Conservation (phyloP, 1,139 yeast species). For the Kodamaea ohmeri region DNA sequence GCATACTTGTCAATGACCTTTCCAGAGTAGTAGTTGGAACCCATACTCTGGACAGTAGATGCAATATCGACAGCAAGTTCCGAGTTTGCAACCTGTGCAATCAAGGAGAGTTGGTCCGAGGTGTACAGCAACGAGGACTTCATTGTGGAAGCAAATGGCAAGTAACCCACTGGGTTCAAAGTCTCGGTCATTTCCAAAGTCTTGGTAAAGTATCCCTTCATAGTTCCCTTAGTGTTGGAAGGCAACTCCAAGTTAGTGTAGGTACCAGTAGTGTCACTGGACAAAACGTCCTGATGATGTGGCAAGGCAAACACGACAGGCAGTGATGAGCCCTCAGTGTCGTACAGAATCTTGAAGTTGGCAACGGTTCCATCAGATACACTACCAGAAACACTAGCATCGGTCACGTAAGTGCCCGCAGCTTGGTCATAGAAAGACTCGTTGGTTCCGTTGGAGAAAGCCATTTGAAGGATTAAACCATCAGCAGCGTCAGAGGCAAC, state of each 20-base stretch:
- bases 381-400: conserved; percentile 30
- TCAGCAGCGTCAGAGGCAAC: conserved; percentile 45
- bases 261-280: conserved; percentile 29
- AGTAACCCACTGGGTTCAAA: conserved; percentile 50
- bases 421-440: conserved; percentile 34
- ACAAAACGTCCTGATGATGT: conserved; percentile 61
- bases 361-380: conserved; percentile 38
- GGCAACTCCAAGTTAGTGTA: conserved; percentile 50
- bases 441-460: conserved; percentile 36
- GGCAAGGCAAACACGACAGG: conserved; percentile 68
- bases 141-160: conserved; percentile 53
- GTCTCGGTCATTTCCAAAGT: conserved; percentile 49
- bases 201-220: conserved; percentile 59
- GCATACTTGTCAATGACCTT: conserved; percentile 77
- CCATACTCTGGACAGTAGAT: conserved; percentile 44
- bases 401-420: conserved; percentile 40
- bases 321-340: conserved; percentile 51
- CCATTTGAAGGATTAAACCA: conserved; percentile 61
- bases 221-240: conserved; percentile 65
- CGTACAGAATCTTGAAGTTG: conserved; percentile 51
- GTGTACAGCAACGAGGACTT: conserved; percentile 41
- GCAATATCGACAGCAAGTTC: conserved; percentile 60
- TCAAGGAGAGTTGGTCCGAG: conserved; percentile 46
- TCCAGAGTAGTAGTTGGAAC: conserved; percentile 64
- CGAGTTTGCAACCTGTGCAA: conserved; percentile 54